Conservation (phyloP, 2,329 filamentous ascomycete species). For the Calonectria leucothoes region DNA sequence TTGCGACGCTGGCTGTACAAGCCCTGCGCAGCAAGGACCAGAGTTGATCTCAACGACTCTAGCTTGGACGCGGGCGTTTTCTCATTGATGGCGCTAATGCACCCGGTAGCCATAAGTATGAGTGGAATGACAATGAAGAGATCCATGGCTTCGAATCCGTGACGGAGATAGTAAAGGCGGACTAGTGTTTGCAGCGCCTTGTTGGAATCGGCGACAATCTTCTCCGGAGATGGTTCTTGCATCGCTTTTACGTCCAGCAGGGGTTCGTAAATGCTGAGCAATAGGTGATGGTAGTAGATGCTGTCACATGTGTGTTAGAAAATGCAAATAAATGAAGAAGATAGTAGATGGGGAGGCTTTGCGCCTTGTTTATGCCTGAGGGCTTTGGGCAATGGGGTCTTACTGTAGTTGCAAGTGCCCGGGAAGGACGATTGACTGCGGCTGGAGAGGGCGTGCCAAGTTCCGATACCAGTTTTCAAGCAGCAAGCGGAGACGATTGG, state of each 20-base stretch:
- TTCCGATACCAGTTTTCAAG: constrained; percentile 43
- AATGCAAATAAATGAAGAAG: neutral
- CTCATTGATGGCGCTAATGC: constrained; percentile 40
- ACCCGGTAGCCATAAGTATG: constrained; percentile 42
- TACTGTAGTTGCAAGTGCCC: constrained; percentile 52
- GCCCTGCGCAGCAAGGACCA: constrained; percentile 49
- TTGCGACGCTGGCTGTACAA: constrained; percentile 47
- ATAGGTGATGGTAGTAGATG: constrained; percentile 39
- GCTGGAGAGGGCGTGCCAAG: constrained; percentile 40
- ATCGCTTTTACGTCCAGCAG: constrained; percentile 11
- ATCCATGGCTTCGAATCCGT: constrained; percentile 47
- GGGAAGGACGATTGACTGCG: constrained; percentile 46
- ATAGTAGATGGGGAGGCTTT: too few relatives aligned
- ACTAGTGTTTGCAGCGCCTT: constrained; percentile 39
- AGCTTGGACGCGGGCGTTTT: constrained; percentile 18
- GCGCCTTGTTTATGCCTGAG: too few relatives aligned
- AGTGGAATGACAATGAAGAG: constrained; percentile 48
- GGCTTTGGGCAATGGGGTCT: constrained; percentile 21
- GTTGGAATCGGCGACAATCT: constrained; percentile 36
- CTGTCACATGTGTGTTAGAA: constrained; percentile 17
- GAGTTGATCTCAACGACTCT: constrained; percentile 45
- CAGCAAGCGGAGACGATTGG: constrained; percentile 31
- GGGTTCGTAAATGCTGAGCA: constrained; percentile 43
- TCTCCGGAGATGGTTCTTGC: neutral
- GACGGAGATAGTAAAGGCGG: constrained; percentile 46